phyloP scores from a whole-genome alignment of 768 basidiomycete species.

The Cyclocybe aegerita region DNA sequence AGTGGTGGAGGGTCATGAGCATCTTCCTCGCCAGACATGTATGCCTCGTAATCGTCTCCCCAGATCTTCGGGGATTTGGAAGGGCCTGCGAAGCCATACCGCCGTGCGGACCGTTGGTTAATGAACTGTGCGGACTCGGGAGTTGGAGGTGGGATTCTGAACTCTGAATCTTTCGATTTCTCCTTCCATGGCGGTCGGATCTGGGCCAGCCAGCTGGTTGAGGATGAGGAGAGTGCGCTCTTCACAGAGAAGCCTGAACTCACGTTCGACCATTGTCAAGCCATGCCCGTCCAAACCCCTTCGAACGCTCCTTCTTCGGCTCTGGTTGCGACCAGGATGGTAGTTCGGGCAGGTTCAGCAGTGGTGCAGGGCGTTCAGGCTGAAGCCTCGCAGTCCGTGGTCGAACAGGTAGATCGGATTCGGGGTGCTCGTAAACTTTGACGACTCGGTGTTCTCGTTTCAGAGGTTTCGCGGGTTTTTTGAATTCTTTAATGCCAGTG shows the following conservation, averaged over 20 bases:
- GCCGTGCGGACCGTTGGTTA: constrained; percentile 1
- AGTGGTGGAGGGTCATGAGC: constrained; percentile 21
- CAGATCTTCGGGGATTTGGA: constrained; percentile 2
- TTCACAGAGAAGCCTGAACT: not conserved
- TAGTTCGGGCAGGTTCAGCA: constrained; percentile 23
- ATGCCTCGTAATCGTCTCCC: constrained; percentile 10
- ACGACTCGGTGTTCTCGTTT: constrained; percentile 21
- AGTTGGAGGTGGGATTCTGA: constrained; percentile 21
- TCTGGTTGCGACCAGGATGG: constrained; percentile 3
- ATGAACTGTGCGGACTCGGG: constrained; percentile 20
- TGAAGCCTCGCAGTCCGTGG: constrained; percentile 15
- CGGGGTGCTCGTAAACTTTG: constrained; percentile 18
- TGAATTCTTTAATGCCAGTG: not conserved
- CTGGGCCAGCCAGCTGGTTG: constrained; percentile 17
- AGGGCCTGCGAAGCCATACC: too few species aligned
- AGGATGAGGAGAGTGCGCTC: not conserved
- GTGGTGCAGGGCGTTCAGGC: constrained; percentile 22
- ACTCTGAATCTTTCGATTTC: constrained; percentile 12
- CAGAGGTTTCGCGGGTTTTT: constrained; percentile 3
- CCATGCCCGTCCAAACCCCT: constrained; percentile 14
- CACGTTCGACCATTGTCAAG: constrained; percentile 17
- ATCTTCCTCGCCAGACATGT: constrained; percentile 7
- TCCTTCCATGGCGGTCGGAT: constrained; percentile 16
- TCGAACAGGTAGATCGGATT: constrained; percentile 13
- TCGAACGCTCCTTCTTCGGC: constrained; percentile 5